Evolutionary conservation across 1,284 basidiomycete genomes (phyloP), one percentile per base, ranked within the genome.

Genomic region (Malassezia caprae): DNA sequence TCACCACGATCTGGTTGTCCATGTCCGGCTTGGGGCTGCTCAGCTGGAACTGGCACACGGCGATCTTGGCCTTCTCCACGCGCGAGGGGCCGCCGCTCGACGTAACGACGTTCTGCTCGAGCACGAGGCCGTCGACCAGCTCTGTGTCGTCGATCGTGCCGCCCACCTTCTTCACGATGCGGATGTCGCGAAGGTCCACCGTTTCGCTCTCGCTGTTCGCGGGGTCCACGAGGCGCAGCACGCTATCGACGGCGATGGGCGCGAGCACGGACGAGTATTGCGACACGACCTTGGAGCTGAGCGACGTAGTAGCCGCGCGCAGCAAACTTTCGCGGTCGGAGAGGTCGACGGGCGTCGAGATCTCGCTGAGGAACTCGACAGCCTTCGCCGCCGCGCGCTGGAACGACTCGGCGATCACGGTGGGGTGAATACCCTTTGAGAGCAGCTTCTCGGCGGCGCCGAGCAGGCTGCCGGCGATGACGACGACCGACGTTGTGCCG

Each of bases 1-100:
- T 98, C 67, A 98, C 96, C 41, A 98, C 87, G 44, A 99, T 91
- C 32, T 94, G 96, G 79, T 98, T 98, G 78, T 99, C 94, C 94
- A 99, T 98, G 74, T 98, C 94, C 8, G 94, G 94, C 78, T 99
- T 99, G 19, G 94, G 94, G 47, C 90, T 88, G 67, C 86, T 88
- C 51, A 99, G 82, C 77, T 98, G 94, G 82, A 99, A 99, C 76
- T 99, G 94, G 65, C 96, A 90, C 62, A 99, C 84, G 41, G 86
- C 94, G 71, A 99, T 96, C 79, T 94, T 96, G 45, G 94, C 94
- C 78, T 96, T 98, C 76, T 98, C 93, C 77, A 98, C 84, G 53
- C 94, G 82, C 8, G 87, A 88, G 7, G 90, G 93, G 37, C 94
- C 94, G 58, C 91, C 91, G 51, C 87, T 90, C 46, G 86, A 82